Conservation (phyloP, 192 early-diverging fungal genomes). For the Linnemannia exigua region DNA sequence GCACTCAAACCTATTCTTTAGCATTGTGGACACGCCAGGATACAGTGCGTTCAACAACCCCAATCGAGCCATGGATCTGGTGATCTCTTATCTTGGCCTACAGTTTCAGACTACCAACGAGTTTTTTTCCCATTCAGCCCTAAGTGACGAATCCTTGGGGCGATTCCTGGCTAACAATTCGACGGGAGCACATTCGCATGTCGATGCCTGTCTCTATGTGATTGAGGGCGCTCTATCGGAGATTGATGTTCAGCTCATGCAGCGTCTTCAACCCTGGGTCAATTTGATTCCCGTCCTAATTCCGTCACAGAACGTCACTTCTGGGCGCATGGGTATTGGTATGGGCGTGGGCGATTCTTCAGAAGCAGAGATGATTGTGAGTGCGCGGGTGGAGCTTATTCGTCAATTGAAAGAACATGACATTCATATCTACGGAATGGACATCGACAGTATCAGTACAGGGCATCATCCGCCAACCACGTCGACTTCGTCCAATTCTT, state of each 20-base stretch:
- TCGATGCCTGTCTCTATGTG: slow-evolving; percentile 36
- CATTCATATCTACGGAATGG: slow-evolving; percentile 30
- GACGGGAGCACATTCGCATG: slow-evolving; percentile 46
- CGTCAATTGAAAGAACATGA: slow-evolving; percentile 21
- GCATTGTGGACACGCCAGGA: slow-evolving; percentile 44
- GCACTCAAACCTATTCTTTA: not conserved
- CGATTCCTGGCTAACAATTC: slow-evolving; percentile 46
- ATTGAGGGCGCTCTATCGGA: slow-evolving; percentile 33
- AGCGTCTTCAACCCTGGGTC: slow-evolving; percentile 34
- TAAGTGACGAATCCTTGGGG: slow-evolving; percentile 41
- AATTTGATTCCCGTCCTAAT: slow-evolving; percentile 39
- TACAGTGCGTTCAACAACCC: slow-evolving; percentile 37
- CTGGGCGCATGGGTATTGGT: too few species aligned
- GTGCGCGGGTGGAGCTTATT: slow-evolving; percentile 13
- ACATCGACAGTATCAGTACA: not conserved
- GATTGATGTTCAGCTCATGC: slow-evolving; percentile 24
- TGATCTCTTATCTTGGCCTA: slow-evolving; percentile 30
- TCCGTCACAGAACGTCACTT: not conserved
- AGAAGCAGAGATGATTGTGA: not conserved
- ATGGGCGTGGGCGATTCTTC: not conserved
- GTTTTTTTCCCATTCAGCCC: slow-evolving; percentile 33
- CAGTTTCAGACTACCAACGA: slow-evolving; percentile 46
- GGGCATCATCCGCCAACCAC: not conserved
- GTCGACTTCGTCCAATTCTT: not conserved
- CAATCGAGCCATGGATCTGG: slow-evolving; percentile 30